Conservation (phyloP, 257 asterid genomes). For the Gynochthodes officinalis region DNA sequence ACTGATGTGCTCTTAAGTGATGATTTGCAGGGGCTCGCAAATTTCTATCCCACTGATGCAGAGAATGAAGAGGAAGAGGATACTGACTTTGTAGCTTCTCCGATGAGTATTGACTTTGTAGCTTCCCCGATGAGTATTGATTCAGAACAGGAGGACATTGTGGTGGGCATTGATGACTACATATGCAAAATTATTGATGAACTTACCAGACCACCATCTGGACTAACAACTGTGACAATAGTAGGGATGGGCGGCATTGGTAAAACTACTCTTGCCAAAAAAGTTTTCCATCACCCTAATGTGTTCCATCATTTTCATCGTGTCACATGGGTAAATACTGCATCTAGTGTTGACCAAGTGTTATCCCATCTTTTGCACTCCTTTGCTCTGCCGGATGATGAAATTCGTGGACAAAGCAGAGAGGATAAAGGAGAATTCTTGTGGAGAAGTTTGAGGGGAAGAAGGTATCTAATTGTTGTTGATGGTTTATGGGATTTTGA, state of each 20-base stretch:
- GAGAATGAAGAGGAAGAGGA: no score
- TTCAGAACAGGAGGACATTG: not conserved
- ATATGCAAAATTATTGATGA: not conserved
- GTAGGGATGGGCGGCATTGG: constrained; percentile 4
- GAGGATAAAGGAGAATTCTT: not conserved
- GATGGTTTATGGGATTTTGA: constrained; percentile 5
- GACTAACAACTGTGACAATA: not conserved
- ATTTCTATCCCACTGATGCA: no score
- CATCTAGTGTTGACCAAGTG: not conserved
- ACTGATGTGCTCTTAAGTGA: no score
- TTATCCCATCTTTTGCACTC: not conserved
- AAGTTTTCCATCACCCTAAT: not conserved
- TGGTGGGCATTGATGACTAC: not conserved
- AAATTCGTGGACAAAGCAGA: not conserved
- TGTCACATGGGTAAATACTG: not conserved
- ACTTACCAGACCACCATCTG: not conserved
- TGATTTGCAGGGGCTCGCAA: no score
- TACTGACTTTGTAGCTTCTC: no score
- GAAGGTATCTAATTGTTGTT: not conserved
- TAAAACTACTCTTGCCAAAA: not conserved
- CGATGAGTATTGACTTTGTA: no score
- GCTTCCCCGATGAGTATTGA: no score
- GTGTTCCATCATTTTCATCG: not conserved
- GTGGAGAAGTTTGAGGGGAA: not conserved
- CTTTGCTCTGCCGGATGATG: not conserved